Conservation (phyloP, 371 early-diverging fungal genomes). For the Mucor sp. region DNA sequence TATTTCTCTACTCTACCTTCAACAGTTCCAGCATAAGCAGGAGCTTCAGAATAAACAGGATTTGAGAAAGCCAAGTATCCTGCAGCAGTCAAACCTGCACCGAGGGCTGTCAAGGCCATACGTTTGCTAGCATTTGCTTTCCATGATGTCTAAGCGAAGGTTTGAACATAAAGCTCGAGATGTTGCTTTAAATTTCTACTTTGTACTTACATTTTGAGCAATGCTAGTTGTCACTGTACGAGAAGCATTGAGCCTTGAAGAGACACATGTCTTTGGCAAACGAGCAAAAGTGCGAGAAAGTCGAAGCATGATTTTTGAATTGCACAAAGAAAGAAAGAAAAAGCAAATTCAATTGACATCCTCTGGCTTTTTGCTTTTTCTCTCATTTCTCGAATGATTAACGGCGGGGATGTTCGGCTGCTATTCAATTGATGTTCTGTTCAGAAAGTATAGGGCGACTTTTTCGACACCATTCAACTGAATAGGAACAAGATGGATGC, state of each 20-base stretch:
- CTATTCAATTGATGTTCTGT: neutral
- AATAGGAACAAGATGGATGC: neutral
- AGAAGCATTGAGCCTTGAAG: neutral
- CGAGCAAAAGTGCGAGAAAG: neutral
- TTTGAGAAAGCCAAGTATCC: slow-evolving; percentile 9
- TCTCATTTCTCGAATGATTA: neutral
- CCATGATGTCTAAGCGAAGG: neutral
- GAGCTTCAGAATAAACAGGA: slow-evolving; percentile 27
- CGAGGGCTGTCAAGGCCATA: neutral
- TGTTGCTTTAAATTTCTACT: neutral
- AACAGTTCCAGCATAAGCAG: slow-evolving; percentile 36
- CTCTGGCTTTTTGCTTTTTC: neutral
- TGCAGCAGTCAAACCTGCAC: neutral
- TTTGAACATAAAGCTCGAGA: neutral
- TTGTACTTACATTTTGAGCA: neutral
- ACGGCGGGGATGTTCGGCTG: neutral
- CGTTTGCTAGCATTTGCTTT: neutral
- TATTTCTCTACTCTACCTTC: slow-evolving; percentile 24
- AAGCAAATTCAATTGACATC: neutral
- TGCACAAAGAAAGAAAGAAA: neutral
- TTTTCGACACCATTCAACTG: neutral
- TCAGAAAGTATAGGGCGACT: neutral
- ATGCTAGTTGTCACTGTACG: neutral
- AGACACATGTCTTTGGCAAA: neutral
- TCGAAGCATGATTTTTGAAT: neutral